Percentiles rank a stretch among this genome's conserved stretches.
Conservation (phyloP, 441 rosid species). For the Jatropha podagrica region DNA sequence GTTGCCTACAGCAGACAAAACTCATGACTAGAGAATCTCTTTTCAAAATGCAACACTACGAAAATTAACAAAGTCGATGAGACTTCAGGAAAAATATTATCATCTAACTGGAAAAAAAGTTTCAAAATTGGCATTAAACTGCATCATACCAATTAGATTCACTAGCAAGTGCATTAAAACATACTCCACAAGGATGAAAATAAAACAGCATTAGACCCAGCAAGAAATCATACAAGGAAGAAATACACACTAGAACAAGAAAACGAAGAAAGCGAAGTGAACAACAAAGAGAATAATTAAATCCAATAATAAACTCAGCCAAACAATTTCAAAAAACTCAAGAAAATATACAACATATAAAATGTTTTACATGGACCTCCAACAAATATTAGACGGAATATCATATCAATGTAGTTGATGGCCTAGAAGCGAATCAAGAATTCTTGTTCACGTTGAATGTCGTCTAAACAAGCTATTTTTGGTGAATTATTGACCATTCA, state of each 20-base stretch:
- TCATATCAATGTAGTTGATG: background rate
- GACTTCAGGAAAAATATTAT: background rate
- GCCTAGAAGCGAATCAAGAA: background rate
- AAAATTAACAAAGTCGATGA: background rate
- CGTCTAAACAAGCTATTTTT: conserved; percentile 22
- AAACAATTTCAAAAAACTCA: background rate
- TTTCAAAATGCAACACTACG: background rate
- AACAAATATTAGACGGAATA: background rate
- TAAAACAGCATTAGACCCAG: background rate
- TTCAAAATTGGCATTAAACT: background rate
- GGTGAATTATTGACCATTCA: conserved; percentile 62
- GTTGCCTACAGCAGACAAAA: background rate
- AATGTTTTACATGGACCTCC: background rate
- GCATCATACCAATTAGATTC: background rate
- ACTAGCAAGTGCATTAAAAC: background rate
- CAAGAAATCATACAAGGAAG: background rate
- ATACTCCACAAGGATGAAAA: background rate
- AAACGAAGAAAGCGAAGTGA: background rate
- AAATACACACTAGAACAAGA: background rate
- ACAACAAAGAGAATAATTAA: background rate
- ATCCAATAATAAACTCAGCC: background rate
- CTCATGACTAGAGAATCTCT: too few species aligned
- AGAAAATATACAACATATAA: background rate
- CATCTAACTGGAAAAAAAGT: background rate
- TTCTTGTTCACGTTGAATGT: conserved; percentile 19